Evolutionary conservation across 805 yeast genomes (phyloP).

Genomic region (Hyphopichia homilentoma): DNA sequence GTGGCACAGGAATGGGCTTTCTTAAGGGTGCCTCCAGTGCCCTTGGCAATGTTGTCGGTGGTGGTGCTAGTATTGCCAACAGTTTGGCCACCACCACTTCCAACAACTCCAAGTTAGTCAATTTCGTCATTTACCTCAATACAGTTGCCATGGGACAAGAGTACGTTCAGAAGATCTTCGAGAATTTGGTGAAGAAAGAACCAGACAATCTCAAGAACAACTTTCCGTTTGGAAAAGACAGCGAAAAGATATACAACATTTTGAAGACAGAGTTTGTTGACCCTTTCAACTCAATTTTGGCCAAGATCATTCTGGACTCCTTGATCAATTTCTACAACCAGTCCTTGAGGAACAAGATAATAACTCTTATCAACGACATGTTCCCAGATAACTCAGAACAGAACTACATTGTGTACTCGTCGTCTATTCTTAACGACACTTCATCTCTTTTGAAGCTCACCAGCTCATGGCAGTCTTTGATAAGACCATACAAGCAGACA

Average conservation of each 20-base stretch:
- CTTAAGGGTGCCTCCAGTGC: constrained; percentile 44
- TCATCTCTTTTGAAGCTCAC: constrained; percentile 47
- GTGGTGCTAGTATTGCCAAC: constrained; percentile 19
- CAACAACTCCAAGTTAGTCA: constrained; percentile 46
- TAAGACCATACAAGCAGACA: constrained; percentile 62
- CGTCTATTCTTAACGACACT: constrained; percentile 25
- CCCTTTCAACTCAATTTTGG: constrained; percentile 30
- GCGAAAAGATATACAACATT: constrained; percentile 26
- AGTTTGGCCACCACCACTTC: constrained; percentile 27
- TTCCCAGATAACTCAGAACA: constrained; percentile 32
- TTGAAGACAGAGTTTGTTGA: constrained; percentile 28
- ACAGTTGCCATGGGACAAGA: constrained; percentile 61
- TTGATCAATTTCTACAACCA: constrained; percentile 48
- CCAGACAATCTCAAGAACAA: constrained; percentile 17
- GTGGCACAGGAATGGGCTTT: constrained; percentile 25
- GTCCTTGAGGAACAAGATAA: constrained; percentile 41
- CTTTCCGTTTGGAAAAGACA: constrained; percentile 37
- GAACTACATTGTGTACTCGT: constrained; percentile 26
- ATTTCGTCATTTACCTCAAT: constrained; percentile 67
- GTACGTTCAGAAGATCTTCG: constrained; percentile 53
- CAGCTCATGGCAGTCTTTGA: constrained; percentile 58
- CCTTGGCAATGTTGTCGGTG: constrained; percentile 39
- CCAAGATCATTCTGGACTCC: constrained; percentile 41
- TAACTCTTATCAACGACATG: constrained; percentile 42
- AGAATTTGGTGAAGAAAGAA: constrained; percentile 30